These are phyloP conservation scores for Phymatotrichopsis omnivora DNA, from an alignment of 2,329 filamentous ascomycete species.

Conservation along the genomic window DNA sequence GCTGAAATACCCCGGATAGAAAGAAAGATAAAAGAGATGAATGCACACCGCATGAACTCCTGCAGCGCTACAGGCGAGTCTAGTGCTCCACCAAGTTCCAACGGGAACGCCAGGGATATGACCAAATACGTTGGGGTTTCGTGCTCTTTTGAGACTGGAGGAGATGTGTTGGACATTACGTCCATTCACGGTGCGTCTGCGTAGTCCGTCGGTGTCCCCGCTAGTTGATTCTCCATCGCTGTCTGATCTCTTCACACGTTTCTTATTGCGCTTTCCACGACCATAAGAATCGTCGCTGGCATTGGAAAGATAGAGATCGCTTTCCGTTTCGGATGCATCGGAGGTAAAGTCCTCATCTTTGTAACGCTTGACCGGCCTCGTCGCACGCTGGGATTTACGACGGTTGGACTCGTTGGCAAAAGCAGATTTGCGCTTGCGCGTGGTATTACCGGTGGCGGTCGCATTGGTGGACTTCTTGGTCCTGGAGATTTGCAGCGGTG, in stretches of 20 bases:
- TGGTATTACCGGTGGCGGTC: not conserved
- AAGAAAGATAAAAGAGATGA: not conserved
- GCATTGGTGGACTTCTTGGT: conserved; percentile 4
- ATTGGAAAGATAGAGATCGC: not conserved
- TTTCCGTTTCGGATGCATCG: not conserved
- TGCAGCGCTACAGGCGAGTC: conserved; percentile 17
- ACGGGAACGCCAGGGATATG: conserved; percentile 21
- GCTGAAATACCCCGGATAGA: not conserved
- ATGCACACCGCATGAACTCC: conserved; percentile 22
- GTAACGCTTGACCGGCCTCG: conserved; percentile 2
- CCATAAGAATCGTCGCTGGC: not conserved
- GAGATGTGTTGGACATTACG: conserved; percentile 12
- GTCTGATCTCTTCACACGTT: not conserved
- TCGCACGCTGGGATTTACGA: not conserved
- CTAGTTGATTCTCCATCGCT: not conserved
- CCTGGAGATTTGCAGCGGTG: not conserved
- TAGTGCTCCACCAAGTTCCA: conserved; percentile 21
- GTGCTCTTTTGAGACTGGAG: not conserved
- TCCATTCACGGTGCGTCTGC: conserved; percentile 10
- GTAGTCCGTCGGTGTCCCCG: conserved; percentile 6
- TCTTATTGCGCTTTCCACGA: not conserved
- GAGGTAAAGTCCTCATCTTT: conserved; percentile 1
- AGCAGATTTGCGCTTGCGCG: conserved; percentile 16
- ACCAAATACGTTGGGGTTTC: conserved; percentile 20
- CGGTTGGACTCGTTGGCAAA: conserved; percentile 7